Percentiles rank a stretch among this genome's conserved stretches.
These are phyloP conservation scores for Fagopyrum homotropicum DNA, from an alignment of 148 eudicot genomes.

Conservation along the genomic window DNA sequence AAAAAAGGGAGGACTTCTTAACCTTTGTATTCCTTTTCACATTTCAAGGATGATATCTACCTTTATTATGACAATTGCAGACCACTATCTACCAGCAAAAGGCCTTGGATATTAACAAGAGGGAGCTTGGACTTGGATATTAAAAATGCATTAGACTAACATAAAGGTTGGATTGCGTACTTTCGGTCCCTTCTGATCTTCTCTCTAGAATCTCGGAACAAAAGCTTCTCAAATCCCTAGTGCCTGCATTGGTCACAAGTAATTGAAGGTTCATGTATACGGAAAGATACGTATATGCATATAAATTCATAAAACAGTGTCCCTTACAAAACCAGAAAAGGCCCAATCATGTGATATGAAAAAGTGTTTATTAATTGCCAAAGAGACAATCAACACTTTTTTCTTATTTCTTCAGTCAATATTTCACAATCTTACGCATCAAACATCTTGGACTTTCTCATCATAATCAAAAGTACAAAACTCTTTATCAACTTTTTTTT, in stretches of 20 bases:
- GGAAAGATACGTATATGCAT: background rate
- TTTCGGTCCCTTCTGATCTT: constrained; percentile 48
- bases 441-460: background rate
- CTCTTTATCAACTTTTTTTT: background rate
- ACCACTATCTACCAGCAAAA: too few species aligned
- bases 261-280: background rate
- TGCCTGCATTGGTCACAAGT: constrained; percentile 21
- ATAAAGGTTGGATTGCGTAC: constrained; percentile 57
- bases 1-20: too few species aligned
- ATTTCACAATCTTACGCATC: constrained; percentile 11
- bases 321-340: constrained; percentile 9
- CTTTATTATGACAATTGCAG: too few species aligned
- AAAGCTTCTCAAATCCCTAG: constrained; percentile 69
- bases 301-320: background rate
- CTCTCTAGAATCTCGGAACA: constrained; percentile 41
- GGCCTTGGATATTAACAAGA: too few species aligned
- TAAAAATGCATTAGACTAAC: too few species aligned
- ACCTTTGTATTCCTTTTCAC: too few species aligned
- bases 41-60: too few species aligned
- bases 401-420: background rate
- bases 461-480: background rate
- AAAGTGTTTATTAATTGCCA: background rate
- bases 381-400: background rate
- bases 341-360: background rate
- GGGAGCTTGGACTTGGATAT: too few species aligned